Conservation (phyloP, 768 basidiomycete genomes). For the Agaricus sinodeliciosus region DNA sequence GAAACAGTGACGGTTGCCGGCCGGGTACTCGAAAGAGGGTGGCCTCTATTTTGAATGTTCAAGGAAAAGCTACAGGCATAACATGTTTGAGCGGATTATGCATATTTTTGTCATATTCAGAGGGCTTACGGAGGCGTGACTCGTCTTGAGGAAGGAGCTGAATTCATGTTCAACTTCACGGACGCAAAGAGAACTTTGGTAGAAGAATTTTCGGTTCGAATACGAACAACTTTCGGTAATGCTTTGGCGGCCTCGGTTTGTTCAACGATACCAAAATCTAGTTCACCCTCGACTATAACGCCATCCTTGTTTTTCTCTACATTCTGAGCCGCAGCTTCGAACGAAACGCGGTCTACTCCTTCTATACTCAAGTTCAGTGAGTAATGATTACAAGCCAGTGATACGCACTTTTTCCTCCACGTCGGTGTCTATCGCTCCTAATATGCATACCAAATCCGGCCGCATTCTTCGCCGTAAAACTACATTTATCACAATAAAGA, state of each 20-base stretch:
- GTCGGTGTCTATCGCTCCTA: slow-evolving; percentile 2
- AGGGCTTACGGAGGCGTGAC: slow-evolving; percentile 6
- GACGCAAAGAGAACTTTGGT: slow-evolving; percentile 20
- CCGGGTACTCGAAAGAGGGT: slow-evolving; percentile 15
- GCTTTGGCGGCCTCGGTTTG: slow-evolving; percentile 21
- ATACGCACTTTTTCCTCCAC: background rate
- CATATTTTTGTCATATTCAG: background rate
- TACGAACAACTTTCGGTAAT: slow-evolving; percentile 9
- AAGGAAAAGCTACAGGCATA: slow-evolving; percentile 20
- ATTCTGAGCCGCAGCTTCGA: slow-evolving; percentile 38
- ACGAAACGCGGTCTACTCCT: slow-evolving; percentile 15
- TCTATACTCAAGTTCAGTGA: no score
- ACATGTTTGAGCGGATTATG: background rate
- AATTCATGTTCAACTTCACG: background rate
- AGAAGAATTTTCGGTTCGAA: slow-evolving; percentile 22
- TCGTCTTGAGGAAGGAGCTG: background rate
- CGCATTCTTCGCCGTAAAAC: slow-evolving; percentile 21
- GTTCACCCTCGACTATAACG: slow-evolving; percentile 32
- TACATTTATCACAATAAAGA: slow-evolving; percentile 31
- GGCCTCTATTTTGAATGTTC: slow-evolving; percentile 10
- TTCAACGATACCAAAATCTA: slow-evolving; percentile 50
- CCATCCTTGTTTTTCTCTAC: slow-evolving; percentile 51
- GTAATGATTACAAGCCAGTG: background rate
- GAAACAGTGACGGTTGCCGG: slow-evolving; percentile 23
- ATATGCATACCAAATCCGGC: background rate